These are phyloP conservation scores for Sarocladiaceae sp. DNA, from an alignment of 2,329 filamentous ascomycete genomes.

Conservation along the genomic window DNA sequence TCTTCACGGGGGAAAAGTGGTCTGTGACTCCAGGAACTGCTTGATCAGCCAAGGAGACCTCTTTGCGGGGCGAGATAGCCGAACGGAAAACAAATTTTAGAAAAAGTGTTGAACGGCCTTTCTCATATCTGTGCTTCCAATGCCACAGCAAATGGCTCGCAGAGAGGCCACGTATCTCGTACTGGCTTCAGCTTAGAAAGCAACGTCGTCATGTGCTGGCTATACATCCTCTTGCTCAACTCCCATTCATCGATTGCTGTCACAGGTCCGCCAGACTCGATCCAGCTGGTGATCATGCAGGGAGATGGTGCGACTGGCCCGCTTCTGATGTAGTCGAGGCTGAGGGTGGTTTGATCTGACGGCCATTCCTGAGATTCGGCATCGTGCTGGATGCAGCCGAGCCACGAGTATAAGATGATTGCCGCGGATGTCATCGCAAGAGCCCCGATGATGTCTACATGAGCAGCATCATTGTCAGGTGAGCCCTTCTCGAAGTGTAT, in stretches of 20 bases:
- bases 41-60: no score
- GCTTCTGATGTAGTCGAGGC: background rate
- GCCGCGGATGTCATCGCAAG: background rate
- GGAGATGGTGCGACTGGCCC: background rate
- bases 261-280: background rate
- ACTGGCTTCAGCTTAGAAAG: background rate
- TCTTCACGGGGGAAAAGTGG: conserved; percentile 17
- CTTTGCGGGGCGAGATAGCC: no score
- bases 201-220: background rate
- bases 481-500: background rate
- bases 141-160: conserved; percentile 1
- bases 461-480: background rate
- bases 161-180: background rate
- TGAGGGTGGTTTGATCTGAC: background rate
- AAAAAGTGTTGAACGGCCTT: no score
- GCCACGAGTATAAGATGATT: background rate
- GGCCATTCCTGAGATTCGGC: background rate
- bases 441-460: background rate
- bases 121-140: background rate
- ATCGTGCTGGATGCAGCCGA: background rate
- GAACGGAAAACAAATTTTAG: no score
- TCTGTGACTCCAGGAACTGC: no score
- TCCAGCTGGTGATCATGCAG: background rate
- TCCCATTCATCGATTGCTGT: background rate
- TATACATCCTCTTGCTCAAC: background rate